These are phyloP conservation scores for Zopfochytrium polystomum DNA, from an alignment of 371 early-diverging fungal species.

Conservation along the genomic window DNA sequence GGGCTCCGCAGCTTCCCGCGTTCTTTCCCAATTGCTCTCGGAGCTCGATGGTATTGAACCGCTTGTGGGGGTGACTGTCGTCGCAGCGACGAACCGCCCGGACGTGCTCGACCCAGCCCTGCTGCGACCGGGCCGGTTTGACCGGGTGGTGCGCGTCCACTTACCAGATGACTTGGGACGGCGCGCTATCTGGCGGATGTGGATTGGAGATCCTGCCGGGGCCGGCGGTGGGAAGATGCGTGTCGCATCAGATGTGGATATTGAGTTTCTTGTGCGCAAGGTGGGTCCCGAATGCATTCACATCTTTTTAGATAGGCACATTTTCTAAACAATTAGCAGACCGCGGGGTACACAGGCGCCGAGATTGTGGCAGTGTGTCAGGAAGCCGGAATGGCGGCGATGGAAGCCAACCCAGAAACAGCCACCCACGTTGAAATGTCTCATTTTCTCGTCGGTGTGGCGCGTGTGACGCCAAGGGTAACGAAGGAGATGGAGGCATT, in stretches of 20 bases:
- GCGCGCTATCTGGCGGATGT: conserved; percentile 77
- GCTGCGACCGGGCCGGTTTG: conserved; percentile 94
- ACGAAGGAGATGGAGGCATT: conserved; percentile 89
- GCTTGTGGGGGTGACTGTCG: conserved; percentile 89
- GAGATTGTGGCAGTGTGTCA: conserved; percentile 92
- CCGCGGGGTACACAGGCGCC: conserved; percentile 92
- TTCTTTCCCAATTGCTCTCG: conserved; percentile 86
- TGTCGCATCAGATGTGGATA: conserved; percentile 54
- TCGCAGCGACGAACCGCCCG: conserved; percentile 99
- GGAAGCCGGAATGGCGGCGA: conserved; percentile 87
- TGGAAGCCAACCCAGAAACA: conserved; percentile 70
- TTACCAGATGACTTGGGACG: conserved; percentile 82
- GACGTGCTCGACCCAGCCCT: conserved; percentile 93
- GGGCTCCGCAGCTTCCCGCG: conserved; percentile 84
- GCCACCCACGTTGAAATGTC: conserved; percentile 55
- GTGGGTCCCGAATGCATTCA: no score
- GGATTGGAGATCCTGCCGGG: conserved; percentile 64
- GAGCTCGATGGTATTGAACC: conserved; percentile 97
- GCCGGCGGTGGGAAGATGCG: conserved; percentile 59
- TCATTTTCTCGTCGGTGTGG: conserved; percentile 69
- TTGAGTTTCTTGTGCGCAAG: no score
- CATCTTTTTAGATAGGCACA: no score
- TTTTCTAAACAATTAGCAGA: conserved; percentile 49
- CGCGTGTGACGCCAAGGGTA: conserved; percentile 68
- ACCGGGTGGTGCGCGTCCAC: conserved; percentile 89